Evolutionary conservation across 2,329 filamentous ascomycete genomes (phyloP).

Genomic region (Arthroderma sp.): DNA sequence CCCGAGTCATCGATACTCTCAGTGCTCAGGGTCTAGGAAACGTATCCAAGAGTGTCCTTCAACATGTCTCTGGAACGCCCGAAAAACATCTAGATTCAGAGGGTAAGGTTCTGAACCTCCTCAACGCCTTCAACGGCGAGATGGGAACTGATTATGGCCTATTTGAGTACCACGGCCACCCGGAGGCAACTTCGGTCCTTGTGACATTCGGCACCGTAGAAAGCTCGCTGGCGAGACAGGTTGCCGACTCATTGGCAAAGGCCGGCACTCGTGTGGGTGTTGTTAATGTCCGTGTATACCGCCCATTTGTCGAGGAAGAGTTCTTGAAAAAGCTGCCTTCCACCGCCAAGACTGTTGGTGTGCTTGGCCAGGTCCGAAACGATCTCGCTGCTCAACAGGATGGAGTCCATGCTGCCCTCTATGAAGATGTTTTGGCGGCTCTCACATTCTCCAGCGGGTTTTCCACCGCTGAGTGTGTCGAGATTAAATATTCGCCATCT

Average conservation of each 20-base stretch:
- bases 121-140: constrained; percentile 72
- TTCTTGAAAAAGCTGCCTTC: constrained; percentile 72
- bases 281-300: constrained; percentile 83
- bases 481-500: constrained; percentile 79
- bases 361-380: constrained; percentile 77
- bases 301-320: constrained; percentile 87
- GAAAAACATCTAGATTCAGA: constrained; percentile 59
- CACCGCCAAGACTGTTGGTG: constrained; percentile 61
- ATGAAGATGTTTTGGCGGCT: constrained; percentile 79
- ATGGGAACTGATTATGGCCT: constrained; percentile 84
- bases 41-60: constrained; percentile 53
- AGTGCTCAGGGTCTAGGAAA: constrained; percentile 56
- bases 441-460: constrained; percentile 64
- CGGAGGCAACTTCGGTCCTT: constrained; percentile 64
- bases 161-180: constrained; percentile 88
- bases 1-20: constrained; percentile 68
- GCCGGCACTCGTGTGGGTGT: constrained; percentile 70
- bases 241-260: constrained; percentile 57
- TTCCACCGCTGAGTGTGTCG: constrained; percentile 52
- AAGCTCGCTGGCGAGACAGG: constrained; percentile 70
- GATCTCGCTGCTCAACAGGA: constrained; percentile 59
- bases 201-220: constrained; percentile 91
- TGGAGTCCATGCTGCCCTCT: constrained; percentile 70
- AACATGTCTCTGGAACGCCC: constrained; percentile 44
- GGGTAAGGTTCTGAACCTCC: constrained; percentile 55